Evolutionary conservation across 495 filamentous ascomycete species (phyloP).

Genomic region (Penicillium turbatum): DNA sequence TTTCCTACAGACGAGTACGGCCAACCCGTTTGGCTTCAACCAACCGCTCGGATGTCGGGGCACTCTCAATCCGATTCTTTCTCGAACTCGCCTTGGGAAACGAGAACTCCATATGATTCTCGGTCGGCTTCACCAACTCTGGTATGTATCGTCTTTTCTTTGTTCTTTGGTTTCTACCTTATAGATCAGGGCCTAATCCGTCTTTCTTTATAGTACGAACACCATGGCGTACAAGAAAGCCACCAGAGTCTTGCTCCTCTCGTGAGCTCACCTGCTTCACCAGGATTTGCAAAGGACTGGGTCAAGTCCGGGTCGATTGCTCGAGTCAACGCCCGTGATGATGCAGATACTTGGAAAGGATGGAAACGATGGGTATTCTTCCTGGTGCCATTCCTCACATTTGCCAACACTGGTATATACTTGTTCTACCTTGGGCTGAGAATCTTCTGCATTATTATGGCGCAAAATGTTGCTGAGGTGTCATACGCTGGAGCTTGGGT

Average conservation of each 20-base stretch:
- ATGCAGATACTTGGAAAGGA: conserved; percentile 39
- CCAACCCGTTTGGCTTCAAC: conserved; percentile 18
- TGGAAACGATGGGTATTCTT: conserved; percentile 38
- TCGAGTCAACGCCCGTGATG: conserved; percentile 37
- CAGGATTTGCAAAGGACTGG: conserved; percentile 32
- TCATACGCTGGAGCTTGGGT: conserved; percentile 37
- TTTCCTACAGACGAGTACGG: conserved; percentile 19
- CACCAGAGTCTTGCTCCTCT: conserved; percentile 24
- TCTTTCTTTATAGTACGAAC: conserved; percentile 18
- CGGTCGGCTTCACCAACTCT: conserved; percentile 31
- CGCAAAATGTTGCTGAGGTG: conserved; percentile 26
- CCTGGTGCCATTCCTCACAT: conserved; percentile 35
- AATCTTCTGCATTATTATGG: conserved; percentile 36
- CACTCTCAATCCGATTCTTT: conserved; percentile 20
- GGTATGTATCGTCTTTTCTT: conserved; percentile 12
- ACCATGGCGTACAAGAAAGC: conserved; percentile 23
- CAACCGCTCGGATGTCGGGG: conserved; percentile 17
- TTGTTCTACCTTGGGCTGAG: conserved; percentile 38
- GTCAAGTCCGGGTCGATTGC: conserved; percentile 33
- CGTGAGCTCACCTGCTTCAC: conserved; percentile 22
- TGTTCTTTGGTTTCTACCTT: not conserved
- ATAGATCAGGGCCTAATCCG: not conserved
- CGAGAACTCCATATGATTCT: conserved; percentile 17
- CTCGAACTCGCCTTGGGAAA: conserved; percentile 11
- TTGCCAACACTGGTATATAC: conserved; percentile 35